These are phyloP conservation scores for Bryopsis sp. DNA, from an alignment of 139 green algal species.

Conservation along the genomic window DNA sequence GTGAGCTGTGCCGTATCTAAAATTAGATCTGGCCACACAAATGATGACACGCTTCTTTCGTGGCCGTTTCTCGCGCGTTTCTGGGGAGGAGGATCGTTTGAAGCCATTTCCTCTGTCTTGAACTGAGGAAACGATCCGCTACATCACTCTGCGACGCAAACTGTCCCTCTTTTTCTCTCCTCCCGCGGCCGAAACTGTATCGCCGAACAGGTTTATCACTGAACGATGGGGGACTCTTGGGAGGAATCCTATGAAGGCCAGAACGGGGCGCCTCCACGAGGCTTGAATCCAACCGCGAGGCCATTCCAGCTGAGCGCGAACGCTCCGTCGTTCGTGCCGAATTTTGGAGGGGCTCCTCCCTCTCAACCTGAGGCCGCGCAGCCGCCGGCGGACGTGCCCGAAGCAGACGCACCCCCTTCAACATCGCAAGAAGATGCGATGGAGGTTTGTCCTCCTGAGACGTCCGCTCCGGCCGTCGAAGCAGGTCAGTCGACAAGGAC, in stretches of 20 bases:
- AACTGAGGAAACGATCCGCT: no score
- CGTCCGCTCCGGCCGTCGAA: background rate
- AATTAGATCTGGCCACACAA: no score
- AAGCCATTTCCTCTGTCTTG: no score
- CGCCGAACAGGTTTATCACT: no score
- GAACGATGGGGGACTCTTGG: background rate
- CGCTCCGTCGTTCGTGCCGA: background rate
- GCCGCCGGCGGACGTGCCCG: background rate
- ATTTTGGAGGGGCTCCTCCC: background rate
- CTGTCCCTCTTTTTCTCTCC: no score
- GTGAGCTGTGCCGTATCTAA: no score
- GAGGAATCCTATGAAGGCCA: background rate
- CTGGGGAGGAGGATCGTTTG: no score
- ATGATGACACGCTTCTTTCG: no score
- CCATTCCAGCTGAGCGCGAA: background rate
- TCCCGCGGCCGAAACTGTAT: no score
- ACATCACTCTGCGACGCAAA: no score
- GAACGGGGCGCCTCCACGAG: no score
- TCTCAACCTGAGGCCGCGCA: background rate
- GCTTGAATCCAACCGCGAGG: background rate
- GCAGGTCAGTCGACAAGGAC: constrained; percentile 3
- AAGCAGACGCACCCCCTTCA: background rate
- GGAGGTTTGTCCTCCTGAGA: background rate
- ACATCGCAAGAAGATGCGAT: background rate
- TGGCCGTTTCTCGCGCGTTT: no score